phyloP scores from a whole-genome alignment of 257 asterid genomes.

The Solanum clarkiae region DNA sequence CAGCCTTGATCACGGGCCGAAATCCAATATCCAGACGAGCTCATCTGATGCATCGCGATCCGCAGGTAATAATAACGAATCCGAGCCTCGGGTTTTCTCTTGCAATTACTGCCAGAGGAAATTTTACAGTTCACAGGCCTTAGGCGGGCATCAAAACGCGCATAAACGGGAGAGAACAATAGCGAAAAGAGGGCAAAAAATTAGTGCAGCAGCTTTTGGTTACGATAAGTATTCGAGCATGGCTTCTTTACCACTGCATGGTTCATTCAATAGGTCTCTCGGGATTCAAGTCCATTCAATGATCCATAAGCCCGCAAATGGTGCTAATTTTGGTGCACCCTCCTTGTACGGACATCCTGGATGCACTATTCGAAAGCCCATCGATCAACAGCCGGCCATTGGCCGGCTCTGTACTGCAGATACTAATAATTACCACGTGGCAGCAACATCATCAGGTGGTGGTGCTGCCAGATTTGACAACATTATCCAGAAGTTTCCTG shows the following conservation, averaged over 20 bases:
- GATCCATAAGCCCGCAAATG: slow-evolving; percentile 46
- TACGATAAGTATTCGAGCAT: slow-evolving; percentile 25
- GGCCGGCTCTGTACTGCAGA: slow-evolving; percentile 23
- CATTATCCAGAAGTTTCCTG: slow-evolving; percentile 18
- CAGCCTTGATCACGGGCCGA: slow-evolving; percentile 21
- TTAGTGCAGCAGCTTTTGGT: background rate
- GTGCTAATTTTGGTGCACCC: background rate
- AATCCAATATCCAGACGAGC: background rate
- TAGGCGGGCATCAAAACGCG: slow-evolving; percentile 95
- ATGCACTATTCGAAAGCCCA: slow-evolving; percentile 27
- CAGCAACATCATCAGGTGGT: slow-evolving; percentile 20
- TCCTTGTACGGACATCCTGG: slow-evolving; percentile 22
- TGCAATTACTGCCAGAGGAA: slow-evolving; percentile 84
- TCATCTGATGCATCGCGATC: background rate
- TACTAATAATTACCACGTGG: background rate
- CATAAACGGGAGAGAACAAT: slow-evolving; percentile 81
- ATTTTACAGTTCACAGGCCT: slow-evolving; percentile 88
- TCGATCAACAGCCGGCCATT: slow-evolving; percentile 39
- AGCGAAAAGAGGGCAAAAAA: slow-evolving; percentile 40
- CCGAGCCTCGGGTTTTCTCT: slow-evolving; percentile 46
- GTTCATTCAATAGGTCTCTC: slow-evolving; percentile 39
- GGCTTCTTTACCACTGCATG: slow-evolving; percentile 67
- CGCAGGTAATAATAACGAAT: background rate
- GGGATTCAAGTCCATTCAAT: slow-evolving; percentile 58
- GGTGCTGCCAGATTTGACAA: slow-evolving; percentile 43